Evolutionary conservation across 2,329 filamentous ascomycete genomes (phyloP), one percentile per base, ranked within the genome.

Genomic region (Aspergillus pseudonomiae): DNA sequence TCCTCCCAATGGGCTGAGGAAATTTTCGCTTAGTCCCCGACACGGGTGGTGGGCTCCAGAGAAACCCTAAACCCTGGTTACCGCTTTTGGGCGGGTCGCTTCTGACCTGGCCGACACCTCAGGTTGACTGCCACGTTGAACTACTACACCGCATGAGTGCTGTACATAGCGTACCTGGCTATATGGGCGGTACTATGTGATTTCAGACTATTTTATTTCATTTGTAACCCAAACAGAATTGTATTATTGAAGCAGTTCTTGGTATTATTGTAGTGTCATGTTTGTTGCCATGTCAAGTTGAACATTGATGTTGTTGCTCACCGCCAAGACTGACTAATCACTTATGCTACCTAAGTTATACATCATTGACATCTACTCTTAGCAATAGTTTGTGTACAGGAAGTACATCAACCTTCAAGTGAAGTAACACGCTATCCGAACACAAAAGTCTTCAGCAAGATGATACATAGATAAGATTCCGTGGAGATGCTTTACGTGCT

Each of bases 1-100:
- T 70, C 70, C 70, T 60, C 63, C 45, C 63, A 66, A 73, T 67
- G 71, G 70, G 68, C 67, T 71, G 78, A 77, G 75, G 77, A 77
- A 77, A 78, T 80, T 80, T 78, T 80, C 78, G 79, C 77, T 80
- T 79, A 77, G 70, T 74, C 66, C 14, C 34, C 67, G 67, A 59
- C 63, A 66, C 62, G 36, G 66, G 63, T 72, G 62, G 69, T 73
- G 70, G 71, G 72, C 53, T 67, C 68, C 58, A 62, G 63, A 61
- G 62, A 73, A 73, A 59, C 77, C 77, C 77, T 78, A 79, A 78
- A 67, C 77, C 77, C 76, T 79, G 57, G 32, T 60, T 65, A 63
- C 56, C 63, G 54, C 19, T 56, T 70, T 71, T 67, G 60, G 21
- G 63, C 32, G 32, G 63, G 43, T 55, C 52, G 52, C 52, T 55